Base-by-base conservation (phyloP, 1,284 basidiomycete genomes). In the Irpex rosettiformis region DNA sequence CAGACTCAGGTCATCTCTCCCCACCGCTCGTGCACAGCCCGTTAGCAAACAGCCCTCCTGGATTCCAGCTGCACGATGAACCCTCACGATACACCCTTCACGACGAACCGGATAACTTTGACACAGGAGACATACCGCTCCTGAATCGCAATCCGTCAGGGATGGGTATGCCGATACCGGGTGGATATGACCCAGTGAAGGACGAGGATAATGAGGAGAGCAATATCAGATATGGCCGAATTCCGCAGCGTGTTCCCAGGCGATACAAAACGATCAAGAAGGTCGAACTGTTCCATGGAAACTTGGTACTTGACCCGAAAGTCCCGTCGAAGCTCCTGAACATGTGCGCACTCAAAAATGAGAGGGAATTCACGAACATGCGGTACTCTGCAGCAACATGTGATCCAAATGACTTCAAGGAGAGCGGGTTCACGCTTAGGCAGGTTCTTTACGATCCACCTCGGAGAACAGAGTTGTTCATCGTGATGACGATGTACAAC, bases 351-450 rank as follows among this genome's bases (percentile, higher is more conserved):
- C 73, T 83, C 62, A 83, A 85, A 57, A 88, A 83, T 55, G 92
- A 93, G 61, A 84, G 91, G 59, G 96, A 99, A 73, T 96, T 95
- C 72, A 94, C 93, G 1, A 90, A 95, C 73, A 94, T 98, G 93
- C 85, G 96, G 5, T 95, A 96, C 74, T 89, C 88, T 1, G 94
- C 93, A 0, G 92, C 91, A n/a, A 96, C 94, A 0, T 94, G 91
- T 72, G 93, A 96, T 71, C 94, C 94, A 2, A 92, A 96, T 70
- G 86, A 93, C 68, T 97, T 96, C 73, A 82, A 87, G 65, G 78
- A 85, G 28, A 77, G 84, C 43, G 86, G 88, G 2, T 97, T 94
- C 75, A 92, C 91, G 0, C 79, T 96, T 4, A 82, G 93, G 6
- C 94, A 88, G 70, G 75, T 79, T 27, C 82, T 93, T 63, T 95